Evolutionary conservation across 2,329 filamentous ascomycete genomes (phyloP).

Genomic region (Phialophora tarda): DNA sequence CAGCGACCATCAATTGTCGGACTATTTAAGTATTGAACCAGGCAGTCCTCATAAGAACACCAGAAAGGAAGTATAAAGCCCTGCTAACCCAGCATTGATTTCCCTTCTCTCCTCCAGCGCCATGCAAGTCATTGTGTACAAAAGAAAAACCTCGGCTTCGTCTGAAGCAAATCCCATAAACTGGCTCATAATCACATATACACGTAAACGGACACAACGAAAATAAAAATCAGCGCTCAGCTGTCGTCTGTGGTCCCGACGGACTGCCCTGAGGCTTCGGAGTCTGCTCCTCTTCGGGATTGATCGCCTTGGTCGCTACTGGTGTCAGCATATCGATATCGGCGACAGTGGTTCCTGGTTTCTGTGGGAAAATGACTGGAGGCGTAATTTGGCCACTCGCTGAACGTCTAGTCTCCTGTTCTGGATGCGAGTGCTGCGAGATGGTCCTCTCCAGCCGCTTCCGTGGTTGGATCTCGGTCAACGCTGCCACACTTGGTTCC

Average conservation of each 20-base stretch:
- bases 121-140: slow-evolving; percentile 35
- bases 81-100: background rate
- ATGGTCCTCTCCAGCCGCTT: slow-evolving; percentile 39
- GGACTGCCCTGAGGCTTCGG: slow-evolving; percentile 32
- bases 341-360: slow-evolving; percentile 49
- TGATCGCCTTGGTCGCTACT: slow-evolving; percentile 33
- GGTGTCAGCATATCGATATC: slow-evolving; percentile 47
- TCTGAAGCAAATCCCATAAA: slow-evolving; percentile 30
- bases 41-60: background rate
- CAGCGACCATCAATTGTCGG: slow-evolving; percentile 10
- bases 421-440: slow-evolving; percentile 41
- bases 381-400: slow-evolving; percentile 53
- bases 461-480: slow-evolving; percentile 38
- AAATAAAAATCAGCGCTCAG: slow-evolving; percentile 24
- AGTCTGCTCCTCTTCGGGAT: slow-evolving; percentile 35
- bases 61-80: slow-evolving; percentile 22
- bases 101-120: slow-evolving; percentile 35
- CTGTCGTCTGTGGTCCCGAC: slow-evolving; percentile 14
- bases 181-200: slow-evolving; percentile 31
- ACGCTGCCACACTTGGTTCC: slow-evolving; percentile 29
- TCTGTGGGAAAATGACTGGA: slow-evolving; percentile 56
- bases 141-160: slow-evolving; percentile 29
- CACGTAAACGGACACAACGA: slow-evolving; percentile 24
- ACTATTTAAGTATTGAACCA: slow-evolving; percentile 16
- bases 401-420: slow-evolving; percentile 35